phyloP scores from a whole-genome alignment of 2,329 filamentous ascomycete species.

The Colletotrichum ledebouriae region DNA sequence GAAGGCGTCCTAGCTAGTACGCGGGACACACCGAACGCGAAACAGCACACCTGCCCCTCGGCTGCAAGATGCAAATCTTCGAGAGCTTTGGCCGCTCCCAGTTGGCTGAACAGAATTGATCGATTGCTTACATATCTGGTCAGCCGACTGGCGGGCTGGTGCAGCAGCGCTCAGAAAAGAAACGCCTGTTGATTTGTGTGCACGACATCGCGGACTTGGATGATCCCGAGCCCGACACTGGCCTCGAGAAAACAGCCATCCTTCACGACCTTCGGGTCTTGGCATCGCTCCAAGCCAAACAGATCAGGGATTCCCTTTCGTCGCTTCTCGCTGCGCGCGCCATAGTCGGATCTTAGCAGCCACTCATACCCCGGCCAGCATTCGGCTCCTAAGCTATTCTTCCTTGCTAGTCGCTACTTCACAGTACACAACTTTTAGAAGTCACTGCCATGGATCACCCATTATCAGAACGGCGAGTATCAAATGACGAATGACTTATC shows the following conservation, averaged over 20 bases:
- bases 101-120: neutral
- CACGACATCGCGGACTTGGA: conserved; percentile 33
- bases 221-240: conserved; percentile 37
- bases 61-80: conserved; percentile 25
- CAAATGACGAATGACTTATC: neutral
- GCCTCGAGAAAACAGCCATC: conserved; percentile 1
- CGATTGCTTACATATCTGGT: conserved; percentile 37
- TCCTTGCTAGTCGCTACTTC: conserved; percentile 1
- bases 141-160: conserved; percentile 16
- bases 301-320: conserved; percentile 21
- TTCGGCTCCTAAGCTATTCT: conserved; percentile 12
- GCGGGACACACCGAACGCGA: conserved; percentile 27
- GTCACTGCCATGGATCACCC: conserved; percentile 34
- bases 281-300: conserved; percentile 22
- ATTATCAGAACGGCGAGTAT: conserved; percentile 13
- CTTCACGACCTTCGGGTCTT: conserved; percentile 20
- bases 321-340: conserved; percentile 23
- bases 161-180: conserved; percentile 13
- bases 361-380: conserved; percentile 26
- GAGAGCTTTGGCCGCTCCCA: conserved; percentile 6
- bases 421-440: conserved; percentile 3
- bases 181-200: conserved; percentile 32
- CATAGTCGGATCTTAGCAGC: conserved; percentile 19
- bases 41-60: conserved; percentile 10
- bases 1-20: neutral